Base-by-base conservation (phyloP, 495 filamentous ascomycete species). In the Hypoxylon rickii region DNA sequence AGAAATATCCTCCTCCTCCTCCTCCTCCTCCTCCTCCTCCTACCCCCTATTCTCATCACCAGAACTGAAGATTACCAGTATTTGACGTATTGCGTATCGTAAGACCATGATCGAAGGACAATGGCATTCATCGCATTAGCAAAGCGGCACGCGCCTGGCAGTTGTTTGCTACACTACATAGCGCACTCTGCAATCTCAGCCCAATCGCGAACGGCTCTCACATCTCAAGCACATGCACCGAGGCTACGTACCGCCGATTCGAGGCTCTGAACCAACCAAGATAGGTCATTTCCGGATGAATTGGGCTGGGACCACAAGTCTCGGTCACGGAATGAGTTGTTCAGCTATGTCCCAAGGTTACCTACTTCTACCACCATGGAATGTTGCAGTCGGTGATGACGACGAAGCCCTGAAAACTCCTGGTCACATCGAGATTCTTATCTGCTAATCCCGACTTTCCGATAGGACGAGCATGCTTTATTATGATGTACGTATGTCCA, bases 91-190 rank as follows among this genome's bases (percentile, higher is more conserved):
- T n/a, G 10, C 10, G 32, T 3, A 34, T 7, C 13, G 8, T 13
- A 11, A 6, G 16, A 20, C 7, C 2, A 15, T 16, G n/a, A n/a
- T n/a, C n/a, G n/a, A n/a, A n/a, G 40, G 42, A 50, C 40, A 50
- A 64, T 51, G 52, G 29, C 31, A 45, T 53, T 63, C 20, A 53
- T 47, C 21, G 11, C 11, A n/a, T 31, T 31, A 11, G 12, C 20
- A 56, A 22, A 45, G 13, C 29, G 29, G 46, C 61, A n/a, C n/a
- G n/a, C n/a, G n/a, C n/a, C n/a, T n/a, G 57, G 32, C 38, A 36
- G 34, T 50, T 60, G 61, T 65, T 55, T 63, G 62, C 50, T 65
- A 68, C 65, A 65, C 58, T 3, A 47, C 61, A 65, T 62, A 26
- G 39, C 37, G 46, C 49, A 42, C 41, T 18, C 43, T 61, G 44